Base-by-base conservation (phyloP, 116 monocot genomes). In the Phalaenopsis hybrid region DNA sequence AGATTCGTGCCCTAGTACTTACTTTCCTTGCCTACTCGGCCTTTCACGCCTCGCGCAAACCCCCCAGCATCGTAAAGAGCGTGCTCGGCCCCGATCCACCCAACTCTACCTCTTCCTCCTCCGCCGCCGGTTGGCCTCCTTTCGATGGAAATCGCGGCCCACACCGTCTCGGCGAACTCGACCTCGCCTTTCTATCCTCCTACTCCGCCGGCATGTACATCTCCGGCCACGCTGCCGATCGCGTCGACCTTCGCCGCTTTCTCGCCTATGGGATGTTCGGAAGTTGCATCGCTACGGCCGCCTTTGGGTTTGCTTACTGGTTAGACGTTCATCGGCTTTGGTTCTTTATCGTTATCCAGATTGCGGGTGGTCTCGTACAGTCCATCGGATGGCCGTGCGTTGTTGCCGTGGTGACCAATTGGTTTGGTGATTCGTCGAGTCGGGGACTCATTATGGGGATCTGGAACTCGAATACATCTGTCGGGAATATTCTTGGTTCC, bases 31-130 rank as follows among this genome's bases (percentile, higher is more conserved):
- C 94, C 72, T 96, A 96, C 84, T 89, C 91, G 12, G 75, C 96
- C 80, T 96, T 92, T 89, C 96, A 96, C 82, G 94, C 92, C 82
- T 92, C 96, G 46, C 92, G 96, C 78, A 96, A 96, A 82, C 94
- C 96, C 74, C 94, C 91, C 33, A 91, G 89, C 94, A 94, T 96
- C 86, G 94, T 92, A 80, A 96, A 96, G 84, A 81, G 85, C 80
- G 84, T 88, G 78, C 92, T 96, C 68, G 83, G 76, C 83, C 84
- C 89, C 61, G 87, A 84, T 41, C 61, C 79, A 57, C 18, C 44
- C 18, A 28, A 37, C 28, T 58, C 82, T 45, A 6, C 80, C 74
- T 31, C 31, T 31, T 9, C 59, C 25, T 17, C 74, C 58, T 44
- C 74, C 85, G 8, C 44, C 72, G 67, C 80, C 51, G 91, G 89